A percentile compares a stretch with the other conserved stretches of the same genome.
These are phyloP conservation scores for Bacterosira constricta DNA, from an alignment of 108 stramenopile genomes.

Conservation along the genomic window DNA sequence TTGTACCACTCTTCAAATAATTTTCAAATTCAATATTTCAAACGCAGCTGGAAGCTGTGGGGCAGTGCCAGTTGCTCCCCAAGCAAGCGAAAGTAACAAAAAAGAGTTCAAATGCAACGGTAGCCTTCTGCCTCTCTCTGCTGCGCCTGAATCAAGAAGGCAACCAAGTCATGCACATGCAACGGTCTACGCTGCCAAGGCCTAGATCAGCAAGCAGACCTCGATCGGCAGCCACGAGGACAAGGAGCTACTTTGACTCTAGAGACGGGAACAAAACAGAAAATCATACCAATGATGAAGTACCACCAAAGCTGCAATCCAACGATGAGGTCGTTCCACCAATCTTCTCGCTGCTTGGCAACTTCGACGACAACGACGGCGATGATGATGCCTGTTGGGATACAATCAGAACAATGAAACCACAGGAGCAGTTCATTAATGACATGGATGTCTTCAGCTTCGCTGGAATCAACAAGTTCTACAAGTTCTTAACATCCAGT, in stretches of 20 bases:
- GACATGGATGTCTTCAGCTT: slow-evolving; percentile 11
- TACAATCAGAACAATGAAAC: slow-evolving; percentile 4
- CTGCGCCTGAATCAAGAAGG: too few relatives aligned
- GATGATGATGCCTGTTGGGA: slow-evolving; percentile 3
- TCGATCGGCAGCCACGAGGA: slow-evolving; percentile 25
- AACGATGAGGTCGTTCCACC: slow-evolving; percentile 1
- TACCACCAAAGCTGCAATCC: slow-evolving; percentile 3
- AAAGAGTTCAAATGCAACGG: too few relatives aligned
- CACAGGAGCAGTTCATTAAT: not conserved
- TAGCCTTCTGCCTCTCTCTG: too few relatives aligned
- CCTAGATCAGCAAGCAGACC: slow-evolving; percentile 9
- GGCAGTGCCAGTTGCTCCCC: too few relatives aligned
- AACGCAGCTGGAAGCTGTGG: too few relatives aligned
- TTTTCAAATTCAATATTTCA: too few relatives aligned
- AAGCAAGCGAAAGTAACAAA: too few relatives aligned
- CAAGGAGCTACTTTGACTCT: slow-evolving; percentile 26
- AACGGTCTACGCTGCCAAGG: not conserved
- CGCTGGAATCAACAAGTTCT: not conserved
- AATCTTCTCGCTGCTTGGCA: not conserved
- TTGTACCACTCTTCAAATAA: too few relatives aligned
- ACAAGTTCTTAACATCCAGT: not conserved
- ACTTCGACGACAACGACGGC: not conserved
- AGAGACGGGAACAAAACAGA: not conserved
- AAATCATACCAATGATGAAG: not conserved
- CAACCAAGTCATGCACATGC: not conserved